These are phyloP conservation scores for Penicillium sp. DNA, from an alignment of 2,329 filamentous ascomycete species.

Conservation along the genomic window DNA sequence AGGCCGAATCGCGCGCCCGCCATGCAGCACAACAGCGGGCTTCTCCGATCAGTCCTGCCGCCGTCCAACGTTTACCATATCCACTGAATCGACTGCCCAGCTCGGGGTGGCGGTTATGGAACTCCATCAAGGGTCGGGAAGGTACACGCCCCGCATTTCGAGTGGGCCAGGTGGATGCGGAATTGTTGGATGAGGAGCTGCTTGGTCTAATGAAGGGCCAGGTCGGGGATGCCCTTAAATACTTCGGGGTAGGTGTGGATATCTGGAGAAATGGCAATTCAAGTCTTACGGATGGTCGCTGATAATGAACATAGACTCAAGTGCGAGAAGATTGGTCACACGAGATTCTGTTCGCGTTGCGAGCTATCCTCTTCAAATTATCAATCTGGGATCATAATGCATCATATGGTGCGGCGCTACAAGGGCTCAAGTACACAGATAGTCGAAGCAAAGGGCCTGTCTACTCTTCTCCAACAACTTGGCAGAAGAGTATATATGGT, in stretches of 20 bases:
- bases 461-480: slow-evolving; percentile 68
- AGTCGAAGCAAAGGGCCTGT: slow-evolving; percentile 65
- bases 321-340: slow-evolving; percentile 82
- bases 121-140: slow-evolving; percentile 68
- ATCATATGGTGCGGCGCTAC: slow-evolving; percentile 87
- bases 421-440: slow-evolving; percentile 88
- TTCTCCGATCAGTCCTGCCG: slow-evolving; percentile 53
- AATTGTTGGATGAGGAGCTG: slow-evolving; percentile 90
- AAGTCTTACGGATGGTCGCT: background rate
- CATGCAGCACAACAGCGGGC: slow-evolving; percentile 46
- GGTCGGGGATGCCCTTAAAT: slow-evolving; percentile 82
- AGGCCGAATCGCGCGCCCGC: slow-evolving; percentile 62
- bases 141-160: slow-evolving; percentile 83
- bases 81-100: slow-evolving; percentile 59
- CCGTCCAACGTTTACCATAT: slow-evolving; percentile 59
- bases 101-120: slow-evolving; percentile 58
- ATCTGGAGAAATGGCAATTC: background rate
- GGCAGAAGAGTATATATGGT: slow-evolving; percentile 83
- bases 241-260: slow-evolving; percentile 63
- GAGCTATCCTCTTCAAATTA: slow-evolving; percentile 85
- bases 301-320: slow-evolving; percentile 47
- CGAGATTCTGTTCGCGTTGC: slow-evolving; percentile 76
- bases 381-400: slow-evolving; percentile 96
- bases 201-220: slow-evolving; percentile 81
- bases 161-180: slow-evolving; percentile 93